Percentiles rank a stretch among this genome's conserved stretches.
Evolutionary conservation across 176 grass and related monocot genomes (phyloP).

Genomic region (Bothriochloa decipiens): DNA sequence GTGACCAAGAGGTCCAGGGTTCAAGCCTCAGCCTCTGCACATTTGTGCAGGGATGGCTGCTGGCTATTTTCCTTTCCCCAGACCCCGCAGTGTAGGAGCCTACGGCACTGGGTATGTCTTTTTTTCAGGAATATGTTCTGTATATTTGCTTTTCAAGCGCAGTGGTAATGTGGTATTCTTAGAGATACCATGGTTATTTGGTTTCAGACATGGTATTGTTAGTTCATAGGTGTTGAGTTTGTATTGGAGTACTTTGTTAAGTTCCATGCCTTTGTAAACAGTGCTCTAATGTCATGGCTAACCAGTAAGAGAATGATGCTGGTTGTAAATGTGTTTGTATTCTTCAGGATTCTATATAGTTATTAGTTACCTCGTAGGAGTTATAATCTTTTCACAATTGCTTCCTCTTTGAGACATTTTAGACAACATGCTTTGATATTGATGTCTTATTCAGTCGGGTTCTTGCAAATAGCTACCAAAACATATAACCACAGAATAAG

Average conservation of each 20-base stretch:
- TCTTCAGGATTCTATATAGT: not conserved
- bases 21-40: too few relatives aligned
- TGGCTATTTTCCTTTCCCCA: too few relatives aligned
- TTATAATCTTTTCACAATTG: not conserved
- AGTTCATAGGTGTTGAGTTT: not conserved
- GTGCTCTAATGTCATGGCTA: too few relatives aligned
- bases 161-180: not conserved
- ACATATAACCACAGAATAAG: not conserved
- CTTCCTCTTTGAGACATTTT: not conserved
- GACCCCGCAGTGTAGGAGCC: too few relatives aligned
- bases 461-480: not conserved
- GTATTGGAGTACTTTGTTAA: not conserved
- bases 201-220: not conserved
- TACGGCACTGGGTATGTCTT: too few relatives aligned
- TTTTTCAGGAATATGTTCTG: not conserved
- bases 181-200: not conserved
- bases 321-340: not conserved
- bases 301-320: not conserved
- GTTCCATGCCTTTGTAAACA: not conserved
- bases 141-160: not conserved
- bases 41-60: too few relatives aligned
- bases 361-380: not conserved
- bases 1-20: too few relatives aligned
- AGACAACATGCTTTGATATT: not conserved
- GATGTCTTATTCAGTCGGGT: not conserved